Conservation (phyloP, 1,284 basidiomycete species). For the Cryptococcus sp. region DNA sequence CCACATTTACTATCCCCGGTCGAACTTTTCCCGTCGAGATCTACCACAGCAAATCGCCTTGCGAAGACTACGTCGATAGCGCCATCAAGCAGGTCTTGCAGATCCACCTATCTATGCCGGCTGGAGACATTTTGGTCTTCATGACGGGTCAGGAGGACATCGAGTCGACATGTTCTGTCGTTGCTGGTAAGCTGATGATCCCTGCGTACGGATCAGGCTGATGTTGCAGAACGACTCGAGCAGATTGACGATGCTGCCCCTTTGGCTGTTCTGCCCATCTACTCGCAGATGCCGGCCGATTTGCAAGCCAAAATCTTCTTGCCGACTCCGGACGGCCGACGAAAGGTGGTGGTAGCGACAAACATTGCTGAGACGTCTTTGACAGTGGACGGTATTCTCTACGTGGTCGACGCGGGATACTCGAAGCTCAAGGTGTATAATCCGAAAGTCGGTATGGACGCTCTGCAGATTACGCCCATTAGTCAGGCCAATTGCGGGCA, state of each 20-base stretch:
- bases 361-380: constrained; percentile 99
- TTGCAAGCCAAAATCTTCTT: constrained; percentile 97
- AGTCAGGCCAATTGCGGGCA: constrained; percentile 97
- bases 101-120: constrained; percentile 89
- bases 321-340: constrained; percentile 83
- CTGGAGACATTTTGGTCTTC: constrained; percentile 94
- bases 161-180: constrained; percentile 85
- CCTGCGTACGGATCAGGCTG: constrained; percentile 32
- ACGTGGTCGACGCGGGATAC: constrained; percentile 93
- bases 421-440: constrained; percentile 99
- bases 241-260: constrained; percentile 86
- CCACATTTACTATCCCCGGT: constrained; percentile 94
- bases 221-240: constrained; percentile 70
- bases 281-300: constrained; percentile 99
- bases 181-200: constrained; percentile 58
- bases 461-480: constrained; percentile 96
- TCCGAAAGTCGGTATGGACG: constrained; percentile 98
- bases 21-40: constrained; percentile 98
- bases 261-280: constrained; percentile 87
- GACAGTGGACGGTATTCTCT: constrained; percentile 96
- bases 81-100: constrained; percentile 96
- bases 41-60: constrained; percentile 92
- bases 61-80: constrained; percentile 97
- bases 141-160: constrained; percentile 99
- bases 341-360: constrained; percentile 96